Base-by-base conservation (phyloP, 306 rosid species). In the Dalbergia cochinchinensis region DNA sequence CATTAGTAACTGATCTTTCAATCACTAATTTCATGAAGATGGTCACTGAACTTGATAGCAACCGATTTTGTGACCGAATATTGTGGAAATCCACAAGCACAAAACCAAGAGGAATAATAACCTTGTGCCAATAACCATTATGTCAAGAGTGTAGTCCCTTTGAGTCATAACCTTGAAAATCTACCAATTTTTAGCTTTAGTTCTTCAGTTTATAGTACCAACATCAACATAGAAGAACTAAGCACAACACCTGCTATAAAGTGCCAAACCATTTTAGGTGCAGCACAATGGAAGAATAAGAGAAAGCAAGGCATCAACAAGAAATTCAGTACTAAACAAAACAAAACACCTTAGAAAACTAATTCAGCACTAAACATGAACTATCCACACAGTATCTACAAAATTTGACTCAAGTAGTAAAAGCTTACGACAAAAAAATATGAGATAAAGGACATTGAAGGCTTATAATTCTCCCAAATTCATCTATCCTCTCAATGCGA, bases 391-490 rank as follows among this genome's bases (percentile, higher is more conserved):
- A 2, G 37, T 5, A 33, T 12, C 4, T 44, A 33, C 11, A 65
- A 16, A 16, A 34, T 26, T 13, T 2, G 13, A 48, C 6, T 78
- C 48, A 64, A 58, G 50, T 82, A 54, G 26, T 22, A 22, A 22
- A 41, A 66, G 54, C 37, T 20, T 65, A 55, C 10, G 44, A 42
- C 33, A 5, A 51, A 68, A 74, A 26, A 0, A 22, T 22, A 22
- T 1, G 26, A 22, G 63, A 41, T 20, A 33, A 33, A 58, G 18
- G 75, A 39, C 11, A 65, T 44, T 19, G 61, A 82, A 81, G 37
- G 83, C 99, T 89, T 91, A 95, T 98, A 80, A 91, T 90, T 87
- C 97, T 87, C 69, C 98, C 98, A 79, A 87, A 95, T 71, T 95
- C 99, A 62, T 95, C 96, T 16, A 92, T 93, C 88, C 99, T 91